Evolutionary conservation across 108 stramenopile species (phyloP).

Genomic region (Nitzschia inconspicua): DNA sequence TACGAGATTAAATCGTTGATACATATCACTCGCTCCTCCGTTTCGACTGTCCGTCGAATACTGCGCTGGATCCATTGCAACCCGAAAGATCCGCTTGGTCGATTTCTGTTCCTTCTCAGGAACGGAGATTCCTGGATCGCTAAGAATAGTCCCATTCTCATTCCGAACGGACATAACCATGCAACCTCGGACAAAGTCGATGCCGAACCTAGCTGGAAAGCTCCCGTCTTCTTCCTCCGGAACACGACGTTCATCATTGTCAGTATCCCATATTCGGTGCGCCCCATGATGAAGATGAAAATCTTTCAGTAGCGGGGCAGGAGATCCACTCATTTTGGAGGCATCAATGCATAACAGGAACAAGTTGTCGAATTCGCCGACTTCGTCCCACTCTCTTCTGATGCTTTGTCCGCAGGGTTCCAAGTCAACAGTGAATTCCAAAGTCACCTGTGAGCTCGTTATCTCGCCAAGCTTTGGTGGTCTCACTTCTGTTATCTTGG

Average conservation of each 20-base stretch:
- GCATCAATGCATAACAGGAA: slow-evolving; percentile 86
- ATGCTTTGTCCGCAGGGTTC: slow-evolving; percentile 71
- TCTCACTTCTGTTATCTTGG: slow-evolving; percentile 71
- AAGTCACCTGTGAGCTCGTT: slow-evolving; percentile 70
- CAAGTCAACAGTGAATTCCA: slow-evolving; percentile 81
- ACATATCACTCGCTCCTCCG: slow-evolving; percentile 52
- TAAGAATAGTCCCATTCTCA: slow-evolving; percentile 79
- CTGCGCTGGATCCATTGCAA: slow-evolving; percentile 88
- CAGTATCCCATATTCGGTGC: slow-evolving; percentile 21
- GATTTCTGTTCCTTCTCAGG: slow-evolving; percentile 29
- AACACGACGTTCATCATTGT: slow-evolving; percentile 46
- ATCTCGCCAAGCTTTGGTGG: slow-evolving; percentile 84
- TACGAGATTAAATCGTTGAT: slow-evolving; percentile 81
- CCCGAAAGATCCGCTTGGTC: slow-evolving; percentile 65
- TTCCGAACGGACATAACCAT: slow-evolving; percentile 85
- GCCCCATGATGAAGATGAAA: slow-evolving; percentile 30
- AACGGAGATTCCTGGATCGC: slow-evolving; percentile 56
- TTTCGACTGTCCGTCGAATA: slow-evolving; percentile 67
- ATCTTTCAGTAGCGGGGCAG: slow-evolving; percentile 41
- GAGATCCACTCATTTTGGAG: slow-evolving; percentile 51
- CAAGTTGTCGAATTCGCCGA: slow-evolving; percentile 90
- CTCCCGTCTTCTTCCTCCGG: slow-evolving; percentile 81
- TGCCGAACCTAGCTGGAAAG: slow-evolving; percentile 74
- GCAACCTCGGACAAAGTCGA: slow-evolving; percentile 74
- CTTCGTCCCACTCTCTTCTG: slow-evolving; percentile 88